Base-by-base conservation (phyloP, 2,329 filamentous ascomycete species). In the Cyclaneusma minus region DNA sequence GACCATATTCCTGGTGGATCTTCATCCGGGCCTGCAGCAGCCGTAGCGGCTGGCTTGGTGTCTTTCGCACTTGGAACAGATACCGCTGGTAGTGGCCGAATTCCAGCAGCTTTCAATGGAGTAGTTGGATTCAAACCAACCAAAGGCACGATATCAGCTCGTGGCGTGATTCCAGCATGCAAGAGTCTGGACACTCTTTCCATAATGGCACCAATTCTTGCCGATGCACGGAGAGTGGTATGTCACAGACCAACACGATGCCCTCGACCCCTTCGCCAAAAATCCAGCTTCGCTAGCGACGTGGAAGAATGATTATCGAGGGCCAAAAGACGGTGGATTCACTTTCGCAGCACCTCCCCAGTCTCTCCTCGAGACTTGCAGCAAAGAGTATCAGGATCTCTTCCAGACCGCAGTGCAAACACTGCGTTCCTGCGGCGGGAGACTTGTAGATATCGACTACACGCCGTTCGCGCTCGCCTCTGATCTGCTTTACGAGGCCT, bases 1-100 rank as follows among this genome's bases (percentile, higher is more conserved):
- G 45, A 55, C n/a, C 58, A 60, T 28, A 61, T 68, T 24, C 60
- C 56, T 29, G 65, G 64, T 4, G 63, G 64, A 9, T 67, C 61
- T 13, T 65, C 58, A 9, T 63, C 56, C 14, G 64, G 63, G 7
- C 60, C 55, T 23, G 54, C 55, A n/a, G 60, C 67, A 3, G 58
- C 55, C 15, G 62, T 68, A 10, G 60, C 54, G 7, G 58, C 60
- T 9, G 52, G 51, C 1, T 50, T 67, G 3, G 60, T 63, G 6
- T 58, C 62, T 0, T 68, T 69, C 35, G 55, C 62, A 5, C 43
- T 68, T 2, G 62, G 54, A 8, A 64, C 60, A 1, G 62, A 64
- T 34, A 64, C 60, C 7, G 62, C 60, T n/a, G 62, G 60, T 4
- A 56, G 58, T 13, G 58, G 59, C 3, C 49, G 61, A 16, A 51